Evolutionary conservation across 2,329 filamentous ascomycete species (phyloP), one percentile per base, ranked within the genome.

Genomic region (Cladosporium oxysporum): DNA sequence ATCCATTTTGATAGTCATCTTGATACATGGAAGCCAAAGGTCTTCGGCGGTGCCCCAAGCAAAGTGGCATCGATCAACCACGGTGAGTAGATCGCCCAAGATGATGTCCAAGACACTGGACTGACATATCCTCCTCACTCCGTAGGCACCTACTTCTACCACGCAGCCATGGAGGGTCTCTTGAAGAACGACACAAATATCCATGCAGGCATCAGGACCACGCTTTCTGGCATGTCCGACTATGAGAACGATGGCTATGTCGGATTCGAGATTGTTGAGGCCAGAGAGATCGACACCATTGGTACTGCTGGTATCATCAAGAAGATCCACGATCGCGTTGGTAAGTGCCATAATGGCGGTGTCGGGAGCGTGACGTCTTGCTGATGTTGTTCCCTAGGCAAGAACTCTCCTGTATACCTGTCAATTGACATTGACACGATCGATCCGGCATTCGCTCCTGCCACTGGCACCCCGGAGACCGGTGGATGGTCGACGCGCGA

Each of bases 381-480:
- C 44, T 65, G 62, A 65, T 28, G 7, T 5, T 28, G 21, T 1
- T 28, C 35, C 23, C 4, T 21, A 68, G 72, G 74, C 14, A 73
- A 88, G 26, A 83, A 84, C 63, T 88, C 88, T 67, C 91, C 91
- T 0, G 90, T 95, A 0, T 96, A 96, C 75, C 79, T 96, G 35
- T 91, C 87, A 7, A 89, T 96, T 57, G 93, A 97, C 74, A 96
- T 96, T 72, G 92, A 96, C 74, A 93, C 91, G 0, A 82, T 96
- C 3, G 92, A 96, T 75, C 92, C 93, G 8, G 91, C 91, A 5
- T 94, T 91, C 71, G 90, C 90, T 0, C 90, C 90, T 28, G 90
- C 88, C 0, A 92, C 90, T 0, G 90, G 90, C 10, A 92, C 90
- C 0, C 90, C 90, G 1, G 90, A 92, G 81, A 91, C 90, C 0